A percentile compares a stretch with the other conserved stretches of the same genome.
These are phyloP conservation scores for Entamoeba invadens DNA, from an alignment of 208 protist genomes.

Conservation along the genomic window DNA sequence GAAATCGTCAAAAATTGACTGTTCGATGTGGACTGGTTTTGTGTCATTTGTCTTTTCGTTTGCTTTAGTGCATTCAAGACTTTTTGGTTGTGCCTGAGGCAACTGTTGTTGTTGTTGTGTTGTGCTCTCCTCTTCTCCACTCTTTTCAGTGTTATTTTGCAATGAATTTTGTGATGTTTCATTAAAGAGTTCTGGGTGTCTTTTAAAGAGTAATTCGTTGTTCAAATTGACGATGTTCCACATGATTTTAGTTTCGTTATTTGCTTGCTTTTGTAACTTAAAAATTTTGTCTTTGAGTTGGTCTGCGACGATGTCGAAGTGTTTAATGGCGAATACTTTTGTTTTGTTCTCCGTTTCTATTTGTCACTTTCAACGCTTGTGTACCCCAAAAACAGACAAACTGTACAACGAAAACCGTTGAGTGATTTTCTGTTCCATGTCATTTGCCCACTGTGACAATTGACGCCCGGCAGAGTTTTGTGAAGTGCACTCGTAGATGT, in stretches of 20 bases:
- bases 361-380: background rate
- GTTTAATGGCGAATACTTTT: background rate
- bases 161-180: too few relatives aligned
- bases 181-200: background rate
- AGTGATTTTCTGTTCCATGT: background rate
- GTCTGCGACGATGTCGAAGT: background rate
- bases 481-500: background rate
- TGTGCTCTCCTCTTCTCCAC: background rate
- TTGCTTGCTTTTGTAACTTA: background rate
- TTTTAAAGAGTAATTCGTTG: background rate
- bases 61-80: background rate
- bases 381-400: background rate
- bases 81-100: background rate
- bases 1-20: background rate
- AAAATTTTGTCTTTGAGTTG: background rate
- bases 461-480: background rate
- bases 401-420: background rate
- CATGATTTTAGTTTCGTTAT: background rate
- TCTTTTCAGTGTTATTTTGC: background rate
- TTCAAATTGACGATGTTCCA: background rate
- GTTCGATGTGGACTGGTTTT: background rate
- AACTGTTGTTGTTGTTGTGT: background rate
- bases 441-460: background rate
- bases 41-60: background rate
- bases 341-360: background rate